phyloP scores from a whole-genome alignment of 78 protist genomes.

The Pigoraptor vietnamica region DNA sequence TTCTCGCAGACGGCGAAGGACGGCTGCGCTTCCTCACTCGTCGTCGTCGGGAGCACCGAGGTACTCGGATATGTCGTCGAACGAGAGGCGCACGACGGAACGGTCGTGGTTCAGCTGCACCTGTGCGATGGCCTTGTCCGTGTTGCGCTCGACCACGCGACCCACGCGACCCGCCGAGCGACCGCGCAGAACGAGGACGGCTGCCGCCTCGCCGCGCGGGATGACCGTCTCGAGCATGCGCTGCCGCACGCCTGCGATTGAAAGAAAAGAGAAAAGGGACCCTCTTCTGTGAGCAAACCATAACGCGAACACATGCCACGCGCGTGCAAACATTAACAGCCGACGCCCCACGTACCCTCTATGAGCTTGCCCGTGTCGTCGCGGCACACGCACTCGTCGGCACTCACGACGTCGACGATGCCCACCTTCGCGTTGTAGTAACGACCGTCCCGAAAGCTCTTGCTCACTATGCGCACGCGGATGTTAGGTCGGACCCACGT shows the following conservation, averaged over 20 bases:
- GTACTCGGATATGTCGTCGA: neutral
- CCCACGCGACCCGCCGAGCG: neutral
- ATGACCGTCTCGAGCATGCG: neutral
- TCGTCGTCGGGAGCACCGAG: neutral
- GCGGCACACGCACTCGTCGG: neutral
- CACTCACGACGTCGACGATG: neutral
- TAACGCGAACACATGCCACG: neutral
- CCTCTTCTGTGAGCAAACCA: neutral
- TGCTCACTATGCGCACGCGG: conserved; percentile 46
- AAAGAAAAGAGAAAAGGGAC: neutral
- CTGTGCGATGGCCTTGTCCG: neutral
- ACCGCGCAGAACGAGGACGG: neutral
- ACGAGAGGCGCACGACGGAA: neutral
- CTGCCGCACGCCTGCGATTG: neutral
- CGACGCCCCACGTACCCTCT: neutral
- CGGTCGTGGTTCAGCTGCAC: neutral
- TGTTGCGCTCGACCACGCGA: neutral
- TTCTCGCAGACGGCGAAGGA: neutral
- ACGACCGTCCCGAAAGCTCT: conserved; percentile 30
- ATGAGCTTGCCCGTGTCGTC: neutral
- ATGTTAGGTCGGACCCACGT: conserved; percentile 37
- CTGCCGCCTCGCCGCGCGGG: neutral
- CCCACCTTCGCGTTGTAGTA: conserved; percentile 42
- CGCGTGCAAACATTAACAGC: neutral
- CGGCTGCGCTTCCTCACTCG: neutral